phyloP scores from a whole-genome alignment of 345 rosid species.

The Theobroma cacao region DNA sequence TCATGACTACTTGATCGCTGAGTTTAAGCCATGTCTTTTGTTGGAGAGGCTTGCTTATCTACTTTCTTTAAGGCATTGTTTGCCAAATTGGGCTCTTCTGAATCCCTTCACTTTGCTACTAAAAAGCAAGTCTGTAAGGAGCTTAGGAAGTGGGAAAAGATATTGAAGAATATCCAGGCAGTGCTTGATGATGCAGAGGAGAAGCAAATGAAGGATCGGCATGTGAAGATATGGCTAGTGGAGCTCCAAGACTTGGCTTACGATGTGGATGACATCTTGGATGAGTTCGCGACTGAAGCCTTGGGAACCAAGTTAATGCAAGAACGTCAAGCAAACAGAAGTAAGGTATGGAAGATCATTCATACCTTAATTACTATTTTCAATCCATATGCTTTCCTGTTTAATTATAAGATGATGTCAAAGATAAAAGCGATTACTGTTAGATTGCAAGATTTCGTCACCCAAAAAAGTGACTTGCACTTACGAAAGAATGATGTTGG shows the following conservation, averaged over 20 bases:
- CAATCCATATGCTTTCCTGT: background rate
- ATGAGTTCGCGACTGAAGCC: conserved; percentile 21
- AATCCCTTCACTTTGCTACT: background rate
- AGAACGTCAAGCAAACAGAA: background rate
- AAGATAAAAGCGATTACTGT: background rate
- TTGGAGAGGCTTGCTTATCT: background rate
- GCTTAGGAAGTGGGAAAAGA: background rate
- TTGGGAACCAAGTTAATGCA: background rate
- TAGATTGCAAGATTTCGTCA: background rate
- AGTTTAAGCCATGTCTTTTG: background rate
- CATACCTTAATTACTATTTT: background rate
- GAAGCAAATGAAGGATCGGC: conserved; percentile 12
- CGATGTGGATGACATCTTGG: conserved; percentile 28
- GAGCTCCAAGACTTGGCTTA: conserved; percentile 20
- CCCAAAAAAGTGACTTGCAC: background rate
- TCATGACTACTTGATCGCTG: background rate
- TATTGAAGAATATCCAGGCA: background rate
- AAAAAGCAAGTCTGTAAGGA: background rate
- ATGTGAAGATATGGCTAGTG: conserved; percentile 9
- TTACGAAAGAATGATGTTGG: background rate
- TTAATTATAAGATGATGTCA: background rate
- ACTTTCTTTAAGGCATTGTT: background rate
- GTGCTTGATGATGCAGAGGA: conserved; percentile 29
- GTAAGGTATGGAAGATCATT: conserved; percentile 1
- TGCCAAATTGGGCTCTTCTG: background rate